phyloP scores from a whole-genome alignment of 2,329 filamentous ascomycete genomes.

The Lachnellula arida region DNA sequence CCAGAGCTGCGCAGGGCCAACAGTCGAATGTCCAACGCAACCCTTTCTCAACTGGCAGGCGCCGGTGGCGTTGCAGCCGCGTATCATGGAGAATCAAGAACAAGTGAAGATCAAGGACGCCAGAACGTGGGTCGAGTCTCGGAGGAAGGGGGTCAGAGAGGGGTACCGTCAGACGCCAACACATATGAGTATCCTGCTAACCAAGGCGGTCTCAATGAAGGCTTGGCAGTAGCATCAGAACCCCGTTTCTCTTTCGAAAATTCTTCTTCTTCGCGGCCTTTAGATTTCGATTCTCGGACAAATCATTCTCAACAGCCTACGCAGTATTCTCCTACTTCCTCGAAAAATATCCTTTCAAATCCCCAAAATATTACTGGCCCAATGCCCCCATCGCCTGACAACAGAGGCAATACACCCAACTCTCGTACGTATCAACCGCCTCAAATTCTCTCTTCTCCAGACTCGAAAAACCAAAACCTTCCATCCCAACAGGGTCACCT shows the following conservation, averaged over 20 bases:
- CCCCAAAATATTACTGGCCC: conserved; percentile 4
- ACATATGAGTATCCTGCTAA: conserved; percentile 33
- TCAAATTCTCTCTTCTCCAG: conserved; percentile 10
- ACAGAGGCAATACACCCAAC: not conserved
- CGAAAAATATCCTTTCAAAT: conserved; percentile 4
- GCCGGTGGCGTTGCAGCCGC: conserved; percentile 48
- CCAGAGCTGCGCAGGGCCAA: conserved; percentile 76
- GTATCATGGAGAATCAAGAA: conserved; percentile 28
- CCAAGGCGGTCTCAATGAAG: conserved; percentile 30
- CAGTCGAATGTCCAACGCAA: conserved; percentile 76
- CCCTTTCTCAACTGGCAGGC: conserved; percentile 73
- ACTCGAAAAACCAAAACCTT: conserved; percentile 5
- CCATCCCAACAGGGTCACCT: conserved; percentile 14
- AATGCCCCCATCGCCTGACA: conserved; percentile 1
- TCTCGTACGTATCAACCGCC: conserved; percentile 18
- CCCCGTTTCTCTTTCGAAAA: conserved; percentile 27
- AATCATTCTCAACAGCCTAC: conserved; percentile 16
- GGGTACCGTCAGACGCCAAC: conserved; percentile 35
- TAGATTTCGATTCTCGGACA: conserved; percentile 13
- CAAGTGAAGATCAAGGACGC: conserved; percentile 20
- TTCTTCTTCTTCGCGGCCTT: conserved; percentile 16
- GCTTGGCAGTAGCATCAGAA: conserved; percentile 31
- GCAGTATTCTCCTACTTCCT: conserved; percentile 13
- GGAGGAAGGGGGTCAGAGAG: conserved; percentile 35
- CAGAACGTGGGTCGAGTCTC: conserved; percentile 21